Conservation (phyloP, 306 rosid genomes). For the Cucurbita maxima region DNA sequence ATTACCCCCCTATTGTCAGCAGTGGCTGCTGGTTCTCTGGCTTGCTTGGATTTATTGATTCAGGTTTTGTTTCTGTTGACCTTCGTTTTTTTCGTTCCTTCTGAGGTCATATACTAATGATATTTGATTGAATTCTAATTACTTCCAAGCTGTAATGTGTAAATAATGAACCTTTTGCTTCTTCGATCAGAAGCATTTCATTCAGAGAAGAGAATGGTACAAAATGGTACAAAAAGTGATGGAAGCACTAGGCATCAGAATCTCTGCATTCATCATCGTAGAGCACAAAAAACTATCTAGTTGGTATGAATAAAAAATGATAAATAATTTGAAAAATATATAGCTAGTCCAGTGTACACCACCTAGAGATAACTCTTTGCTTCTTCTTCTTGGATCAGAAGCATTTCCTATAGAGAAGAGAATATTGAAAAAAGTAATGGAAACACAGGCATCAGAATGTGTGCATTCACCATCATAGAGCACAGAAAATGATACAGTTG, state of each 20-base stretch:
- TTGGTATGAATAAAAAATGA: not conserved
- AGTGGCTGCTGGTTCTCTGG: conserved; percentile 81
- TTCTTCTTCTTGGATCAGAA: not conserved
- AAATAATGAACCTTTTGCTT: not conserved
- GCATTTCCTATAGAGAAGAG: not conserved
- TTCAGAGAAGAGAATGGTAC: not conserved
- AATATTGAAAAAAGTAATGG: not conserved
- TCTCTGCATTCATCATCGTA: not conserved
- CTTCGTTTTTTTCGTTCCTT: not conserved
- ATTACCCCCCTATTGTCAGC: conserved; percentile 76
- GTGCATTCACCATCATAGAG: not conserved
- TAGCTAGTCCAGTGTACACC: not conserved
- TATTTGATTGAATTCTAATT: not conserved
- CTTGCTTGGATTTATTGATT: conserved; percentile 69
- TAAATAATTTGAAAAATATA: not conserved
- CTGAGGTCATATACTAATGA: not conserved
- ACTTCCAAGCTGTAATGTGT: not conserved
- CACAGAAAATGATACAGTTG: not conserved
- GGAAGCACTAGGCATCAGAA: not conserved
- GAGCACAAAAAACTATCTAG: not conserved
- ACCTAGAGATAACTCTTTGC: not conserved
- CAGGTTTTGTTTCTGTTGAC: conserved; percentile 35
- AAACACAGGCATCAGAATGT: not conserved
- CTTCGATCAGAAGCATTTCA: not conserved
- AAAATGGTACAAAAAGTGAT: not conserved